Percentiles rank a stretch among this genome's conserved stretches.
Conservation (phyloP, 1,284 basidiomycete genomes). For the Pseudomicrostroma phylloplanum region DNA sequence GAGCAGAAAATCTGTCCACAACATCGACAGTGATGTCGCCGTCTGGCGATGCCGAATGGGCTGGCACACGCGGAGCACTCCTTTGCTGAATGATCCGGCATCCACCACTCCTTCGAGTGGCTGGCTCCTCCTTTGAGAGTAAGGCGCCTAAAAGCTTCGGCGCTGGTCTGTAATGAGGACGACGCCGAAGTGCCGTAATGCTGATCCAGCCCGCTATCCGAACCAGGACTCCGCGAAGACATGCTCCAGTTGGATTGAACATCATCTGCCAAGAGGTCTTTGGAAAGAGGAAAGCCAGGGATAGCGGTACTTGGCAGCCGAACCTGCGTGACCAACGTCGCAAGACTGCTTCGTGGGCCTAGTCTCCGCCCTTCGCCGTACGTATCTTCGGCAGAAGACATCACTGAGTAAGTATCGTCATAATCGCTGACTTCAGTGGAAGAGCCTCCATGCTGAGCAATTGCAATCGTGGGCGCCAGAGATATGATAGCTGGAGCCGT, state of each 20-base stretch:
- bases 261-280: constrained; percentile 44
- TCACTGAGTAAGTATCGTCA: neutral
- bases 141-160: constrained; percentile 16
- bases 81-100: constrained; percentile 77
- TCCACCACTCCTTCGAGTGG: constrained; percentile 39
- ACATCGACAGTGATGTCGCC: constrained; percentile 49
- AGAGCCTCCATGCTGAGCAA: constrained; percentile 10
- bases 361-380: neutral
- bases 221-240: constrained; percentile 28
- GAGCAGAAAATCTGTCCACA: constrained; percentile 50
- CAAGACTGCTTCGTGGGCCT: constrained; percentile 10
- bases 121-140: constrained; percentile 5
- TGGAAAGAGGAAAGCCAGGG: constrained; percentile 39
- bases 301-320: constrained; percentile 17
- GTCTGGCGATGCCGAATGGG: constrained; percentile 42
- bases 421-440: neutral
- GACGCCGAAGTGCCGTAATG: constrained; percentile 8
- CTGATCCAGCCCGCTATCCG: constrained; percentile 18
- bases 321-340: too few species aligned
- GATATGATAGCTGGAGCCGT: constrained; percentile 33
- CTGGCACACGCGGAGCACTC: constrained; percentile 56
- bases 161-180: constrained; percentile 26
- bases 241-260: constrained; percentile 31
- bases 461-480: constrained; percentile 27
- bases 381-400: neutral